Base-by-base conservation (phyloP, 2,329 filamentous ascomycete species). In the Fusarium haematococcum region DNA sequence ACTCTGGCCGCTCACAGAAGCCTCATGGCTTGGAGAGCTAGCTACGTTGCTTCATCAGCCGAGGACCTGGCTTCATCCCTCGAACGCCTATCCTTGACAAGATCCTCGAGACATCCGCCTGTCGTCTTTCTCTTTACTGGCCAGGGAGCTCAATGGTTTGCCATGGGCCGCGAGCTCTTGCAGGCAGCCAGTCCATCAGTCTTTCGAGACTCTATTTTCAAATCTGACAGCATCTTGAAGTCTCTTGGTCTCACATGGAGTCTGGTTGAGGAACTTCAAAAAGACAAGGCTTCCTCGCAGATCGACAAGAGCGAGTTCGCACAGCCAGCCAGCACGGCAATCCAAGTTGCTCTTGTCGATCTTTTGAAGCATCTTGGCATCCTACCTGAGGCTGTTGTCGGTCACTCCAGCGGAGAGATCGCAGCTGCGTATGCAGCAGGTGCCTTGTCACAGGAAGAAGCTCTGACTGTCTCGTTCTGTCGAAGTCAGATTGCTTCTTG, bases 361-460 rank as follows among this genome's bases (percentile, higher is more conserved):
- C 43, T 75, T 5, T 39, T 74, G 2, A 62, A 20, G 1, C 14
- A 30, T 11, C 63, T 61, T 18, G 78, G 80, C 3, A 71, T 86
- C 23, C 35, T 25, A 2, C 81, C 81, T 0, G 23, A 64, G 6
- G 76, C 74, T 5, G 78, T 83, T 0, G 73, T 81, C 0, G 82
- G 83, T 0, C 83, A 84, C 65, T 82, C 79, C 1, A 79, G 76
- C 6, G 83, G 83, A 14, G 83, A 84, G 65, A 82, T 84, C 20
- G 79, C 80, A 18, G 83, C 82, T 9, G 83, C 83, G 0, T 84
- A 82, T 60, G 72, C 76, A 3, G 70, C 71, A 1, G 71, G 68
- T 0, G 64, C 52, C 8, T 30, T 79, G 11, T 66, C 69, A 0
- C 71, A 68, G 10, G 66, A 78, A 5, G 75, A 77, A 8, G 81